Evolutionary conservation across 2,329 filamentous ascomycete genomes (phyloP).

Genomic region (Neocatenulostroma microsporum): DNA sequence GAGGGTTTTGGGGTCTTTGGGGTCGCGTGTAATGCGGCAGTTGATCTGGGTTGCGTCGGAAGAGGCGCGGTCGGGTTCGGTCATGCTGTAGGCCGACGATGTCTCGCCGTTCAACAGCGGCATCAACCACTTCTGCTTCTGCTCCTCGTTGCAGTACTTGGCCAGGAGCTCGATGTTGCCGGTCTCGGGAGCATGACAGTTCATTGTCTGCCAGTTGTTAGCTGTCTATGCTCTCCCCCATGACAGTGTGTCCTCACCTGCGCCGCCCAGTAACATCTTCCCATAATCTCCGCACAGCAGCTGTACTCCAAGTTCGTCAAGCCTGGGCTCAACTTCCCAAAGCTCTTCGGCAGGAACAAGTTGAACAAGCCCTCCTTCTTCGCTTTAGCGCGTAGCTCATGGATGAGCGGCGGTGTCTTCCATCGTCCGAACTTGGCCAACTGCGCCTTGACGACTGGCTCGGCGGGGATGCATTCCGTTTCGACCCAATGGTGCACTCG

Average conservation of each 20-base stretch:
- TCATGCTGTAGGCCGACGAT: conserved; percentile 45
- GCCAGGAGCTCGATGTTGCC: conserved; percentile 45
- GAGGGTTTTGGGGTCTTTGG: conserved; percentile 73
- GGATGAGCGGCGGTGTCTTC: conserved; percentile 16
- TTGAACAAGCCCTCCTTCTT: conserved; percentile 19
- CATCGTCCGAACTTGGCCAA: conserved; percentile 14
- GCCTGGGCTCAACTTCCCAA: conserved; percentile 33
- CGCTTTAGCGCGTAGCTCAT: conserved; percentile 15
- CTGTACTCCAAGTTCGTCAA: conserved; percentile 42
- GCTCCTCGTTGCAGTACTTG: conserved; percentile 42
- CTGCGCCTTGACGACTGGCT: conserved; percentile 19
- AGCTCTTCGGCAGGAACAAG: conserved; percentile 19
- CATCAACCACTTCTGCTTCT: conserved; percentile 42
- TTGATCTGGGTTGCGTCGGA: conserved; percentile 43
- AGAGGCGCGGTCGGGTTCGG: conserved; percentile 42
- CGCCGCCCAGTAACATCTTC: conserved; percentile 40
- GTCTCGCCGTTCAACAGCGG: conserved; percentile 41
- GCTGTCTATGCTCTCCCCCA: background rate
- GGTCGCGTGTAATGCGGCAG: conserved; percentile 58
- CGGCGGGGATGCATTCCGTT: conserved; percentile 19
- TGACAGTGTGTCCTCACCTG: conserved; percentile 22
- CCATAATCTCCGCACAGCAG: conserved; percentile 42
- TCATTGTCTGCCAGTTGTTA: conserved; percentile 16
- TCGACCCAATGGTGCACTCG: conserved; percentile 19
- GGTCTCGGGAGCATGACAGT: conserved; percentile 37